These are phyloP conservation scores for Papiliotrema terrestris DNA, from an alignment of 1,284 basidiomycete species.

Conservation along the genomic window DNA sequence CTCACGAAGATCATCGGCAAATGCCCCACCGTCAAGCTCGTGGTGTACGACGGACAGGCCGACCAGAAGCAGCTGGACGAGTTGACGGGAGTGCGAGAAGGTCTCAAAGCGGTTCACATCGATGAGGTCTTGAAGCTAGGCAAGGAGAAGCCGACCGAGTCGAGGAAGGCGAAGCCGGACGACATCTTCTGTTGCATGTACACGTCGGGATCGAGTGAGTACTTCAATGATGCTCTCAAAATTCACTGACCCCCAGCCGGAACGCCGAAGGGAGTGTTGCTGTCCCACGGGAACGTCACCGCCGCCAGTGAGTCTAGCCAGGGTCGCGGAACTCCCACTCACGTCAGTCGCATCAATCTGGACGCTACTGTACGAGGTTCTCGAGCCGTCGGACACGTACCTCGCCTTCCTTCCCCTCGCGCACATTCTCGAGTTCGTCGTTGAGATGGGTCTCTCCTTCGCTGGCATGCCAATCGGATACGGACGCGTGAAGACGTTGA, in stretches of 20 bases:
- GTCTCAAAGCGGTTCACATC: conserved; percentile 61
- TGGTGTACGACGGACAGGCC: conserved; percentile 83
- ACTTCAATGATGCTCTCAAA: neutral
- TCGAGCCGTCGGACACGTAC: conserved; percentile 62
- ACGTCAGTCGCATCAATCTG: conserved; percentile 65
- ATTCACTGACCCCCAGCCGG: conserved; percentile 54
- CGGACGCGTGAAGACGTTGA: conserved; percentile 93
- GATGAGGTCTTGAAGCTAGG: conserved; percentile 69
- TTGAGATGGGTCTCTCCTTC: conserved; percentile 49
- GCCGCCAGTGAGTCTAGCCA: conserved; percentile 55
- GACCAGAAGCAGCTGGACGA: conserved; percentile 58
- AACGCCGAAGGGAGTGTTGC: conserved; percentile 86
- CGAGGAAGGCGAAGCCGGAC: conserved; percentile 58
- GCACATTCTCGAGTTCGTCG: conserved; percentile 70
- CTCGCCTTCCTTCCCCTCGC: conserved; percentile 92
- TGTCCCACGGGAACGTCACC: conserved; percentile 83
- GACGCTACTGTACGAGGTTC: conserved; percentile 70
- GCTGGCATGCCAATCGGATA: conserved; percentile 64
- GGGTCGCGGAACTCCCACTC: neutral
- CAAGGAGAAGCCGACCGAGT: conserved; percentile 55
- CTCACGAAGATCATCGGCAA: conserved; percentile 65
- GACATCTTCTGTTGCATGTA: conserved; percentile 93
- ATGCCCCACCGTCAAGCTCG: conserved; percentile 66
- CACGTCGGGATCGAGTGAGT: conserved; percentile 65
- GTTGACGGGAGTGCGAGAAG: conserved; percentile 52